A percentile compares a stretch with the other conserved stretches of the same genome.
phyloP scores from a whole-genome alignment of 345 rosid genomes.

The Arabis hirsuta region DNA sequence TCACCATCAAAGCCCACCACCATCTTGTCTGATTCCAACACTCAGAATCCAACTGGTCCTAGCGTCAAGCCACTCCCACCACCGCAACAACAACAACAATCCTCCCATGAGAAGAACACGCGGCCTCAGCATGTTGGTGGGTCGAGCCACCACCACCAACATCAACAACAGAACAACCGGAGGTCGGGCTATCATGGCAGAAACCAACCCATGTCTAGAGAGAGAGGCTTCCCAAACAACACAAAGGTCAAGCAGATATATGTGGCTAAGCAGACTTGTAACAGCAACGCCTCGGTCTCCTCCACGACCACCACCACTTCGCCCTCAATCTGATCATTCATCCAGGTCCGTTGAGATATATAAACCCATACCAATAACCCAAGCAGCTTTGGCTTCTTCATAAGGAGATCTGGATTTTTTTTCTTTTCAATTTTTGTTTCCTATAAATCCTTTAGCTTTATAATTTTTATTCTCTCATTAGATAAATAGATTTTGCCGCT shows the following conservation, averaged over 20 bases:
- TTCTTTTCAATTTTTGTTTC: neutral
- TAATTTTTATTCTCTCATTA: slow-evolving; percentile 1
- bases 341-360: slow-evolving; percentile 35
- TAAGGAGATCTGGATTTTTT: slow-evolving; percentile 23
- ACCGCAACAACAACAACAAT: slow-evolving; percentile 33
- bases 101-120: slow-evolving; percentile 57
- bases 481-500: slow-evolving; percentile 33
- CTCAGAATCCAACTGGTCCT: slow-evolving; percentile 43
- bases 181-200: slow-evolving; percentile 77
- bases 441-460: slow-evolving; percentile 16
- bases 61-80: slow-evolving; percentile 38
- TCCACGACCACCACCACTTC: slow-evolving; percentile 23
- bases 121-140: slow-evolving; percentile 55
- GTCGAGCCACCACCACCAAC: slow-evolving; percentile 49
- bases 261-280: slow-evolving; percentile 84
- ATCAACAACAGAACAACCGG: slow-evolving; percentile 46
- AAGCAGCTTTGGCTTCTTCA: slow-evolving; percentile 44
- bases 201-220: slow-evolving; percentile 62
- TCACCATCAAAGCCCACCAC: slow-evolving; percentile 41
- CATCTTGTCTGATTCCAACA: slow-evolving; percentile 46
- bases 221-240: slow-evolving; percentile 59
- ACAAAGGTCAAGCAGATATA: slow-evolving; percentile 87
- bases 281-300: slow-evolving; percentile 43
- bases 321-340: slow-evolving; percentile 31
- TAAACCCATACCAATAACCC: slow-evolving; percentile 37